These are phyloP conservation scores for Aquilaria malaccensis DNA, from an alignment of 345 rosid genomes.

Conservation along the genomic window DNA sequence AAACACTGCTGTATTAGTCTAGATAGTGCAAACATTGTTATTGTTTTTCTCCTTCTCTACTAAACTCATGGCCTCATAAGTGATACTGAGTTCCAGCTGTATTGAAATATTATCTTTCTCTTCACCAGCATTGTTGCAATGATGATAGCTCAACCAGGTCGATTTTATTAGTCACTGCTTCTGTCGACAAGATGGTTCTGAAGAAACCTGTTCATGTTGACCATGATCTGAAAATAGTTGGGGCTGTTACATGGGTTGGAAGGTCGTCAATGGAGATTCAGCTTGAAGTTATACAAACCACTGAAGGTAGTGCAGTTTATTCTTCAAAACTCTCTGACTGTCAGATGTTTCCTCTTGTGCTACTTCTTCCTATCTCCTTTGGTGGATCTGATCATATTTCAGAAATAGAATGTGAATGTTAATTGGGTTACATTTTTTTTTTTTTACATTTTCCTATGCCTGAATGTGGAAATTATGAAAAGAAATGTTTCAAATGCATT, in stretches of 20 bases:
- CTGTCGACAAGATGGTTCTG: conserved; percentile 74
- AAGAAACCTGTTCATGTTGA: conserved; percentile 58
- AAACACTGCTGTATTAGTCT: too few species aligned
- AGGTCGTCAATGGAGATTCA: conserved; percentile 89
- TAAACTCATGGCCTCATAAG: background rate
- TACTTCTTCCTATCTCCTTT: background rate
- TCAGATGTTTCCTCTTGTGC: background rate
- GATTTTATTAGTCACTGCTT: conserved; percentile 77
- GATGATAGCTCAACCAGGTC: conserved; percentile 53
- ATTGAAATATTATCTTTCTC: conserved; percentile 10
- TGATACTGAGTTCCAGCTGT: background rate
- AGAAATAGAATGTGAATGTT: background rate
- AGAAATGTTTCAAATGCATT: too few species aligned
- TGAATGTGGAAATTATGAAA: too few species aligned
- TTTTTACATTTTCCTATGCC: background rate
- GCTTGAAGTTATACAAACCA: conserved; percentile 56
- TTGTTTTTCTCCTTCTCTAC: background rate
- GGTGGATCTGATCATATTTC: background rate
- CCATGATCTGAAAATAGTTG: conserved; percentile 47
- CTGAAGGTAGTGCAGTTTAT: conserved; percentile 32
- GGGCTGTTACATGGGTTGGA: conserved; percentile 91
- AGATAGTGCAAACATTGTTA: too few species aligned
- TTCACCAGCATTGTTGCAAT: conserved; percentile 53
- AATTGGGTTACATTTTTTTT: background rate
- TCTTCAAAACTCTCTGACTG: background rate